These are phyloP conservation scores for Chalciporus sphaerocephalus DNA, from an alignment of 768 basidiomycete genomes.

Conservation along the genomic window DNA sequence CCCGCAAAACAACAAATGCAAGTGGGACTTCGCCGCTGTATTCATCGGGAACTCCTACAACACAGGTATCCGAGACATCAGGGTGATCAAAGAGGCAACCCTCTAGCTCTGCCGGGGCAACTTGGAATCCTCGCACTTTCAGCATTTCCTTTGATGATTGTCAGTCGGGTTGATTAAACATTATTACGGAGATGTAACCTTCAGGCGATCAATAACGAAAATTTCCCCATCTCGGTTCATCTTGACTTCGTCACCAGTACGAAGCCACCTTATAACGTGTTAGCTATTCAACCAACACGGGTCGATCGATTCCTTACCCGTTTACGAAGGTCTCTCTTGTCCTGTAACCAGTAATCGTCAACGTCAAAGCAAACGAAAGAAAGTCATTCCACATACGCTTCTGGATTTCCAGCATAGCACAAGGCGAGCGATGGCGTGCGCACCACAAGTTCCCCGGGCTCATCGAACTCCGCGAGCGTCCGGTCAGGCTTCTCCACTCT, in stretches of 20 bases:
- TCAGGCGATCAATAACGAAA: constrained; percentile 69
- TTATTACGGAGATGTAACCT: constrained; percentile 39
- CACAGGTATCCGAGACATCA: constrained; percentile 58
- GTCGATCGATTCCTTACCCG: constrained; percentile 24
- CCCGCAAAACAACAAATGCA: constrained; percentile 59
- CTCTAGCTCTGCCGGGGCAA: constrained; percentile 65
- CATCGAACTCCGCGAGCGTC: constrained; percentile 49
- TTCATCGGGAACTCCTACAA: constrained; percentile 66
- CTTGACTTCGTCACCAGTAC: constrained; percentile 67
- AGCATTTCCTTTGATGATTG: constrained; percentile 54
- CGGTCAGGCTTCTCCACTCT: constrained; percentile 59
- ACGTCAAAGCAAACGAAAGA: not conserved
- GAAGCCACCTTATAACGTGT: constrained; percentile 49
- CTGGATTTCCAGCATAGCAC: constrained; percentile 52
- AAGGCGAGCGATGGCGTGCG: constrained; percentile 57
- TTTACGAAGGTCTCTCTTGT: constrained; percentile 61
- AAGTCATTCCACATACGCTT: constrained; percentile 45
- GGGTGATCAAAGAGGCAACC: constrained; percentile 59
- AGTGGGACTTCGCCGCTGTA: constrained; percentile 73
- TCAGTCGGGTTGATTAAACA: not conserved
- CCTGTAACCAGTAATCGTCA: constrained; percentile 32
- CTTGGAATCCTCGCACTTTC: constrained; percentile 57
- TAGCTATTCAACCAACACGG: not conserved
- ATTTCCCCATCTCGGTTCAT: constrained; percentile 59
- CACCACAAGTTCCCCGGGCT: constrained; percentile 60